Evolutionary conservation across 345 rosid genomes (phyloP), one percentile per base, ranked within the genome.

Genomic region (Microcos paniculata): DNA sequence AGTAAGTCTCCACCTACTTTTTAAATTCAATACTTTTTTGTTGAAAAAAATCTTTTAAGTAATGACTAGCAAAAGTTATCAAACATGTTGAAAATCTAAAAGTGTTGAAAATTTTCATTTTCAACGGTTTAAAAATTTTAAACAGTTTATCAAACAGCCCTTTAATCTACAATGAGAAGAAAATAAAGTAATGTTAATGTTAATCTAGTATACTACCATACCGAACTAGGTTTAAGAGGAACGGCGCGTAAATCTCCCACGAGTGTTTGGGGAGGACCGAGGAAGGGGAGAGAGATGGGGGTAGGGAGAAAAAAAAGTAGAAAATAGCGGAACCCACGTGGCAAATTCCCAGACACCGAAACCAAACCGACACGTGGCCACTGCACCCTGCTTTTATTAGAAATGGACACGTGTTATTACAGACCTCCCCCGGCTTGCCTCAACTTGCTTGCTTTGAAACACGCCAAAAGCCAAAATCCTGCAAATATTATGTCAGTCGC

Each of bases 371-470:
- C 81, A 79, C 89, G 86, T 85, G 87, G 75, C 80, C 48, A 10
- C 16, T 6, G 7, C 24, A 46, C 12, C 46, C 13, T 16, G 11
- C 52, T 1, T n/a, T 15, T 49, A 9, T 40, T 33, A 15, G 7
- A 0, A 11, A 1, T 1, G 26, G 79, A 85, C 87, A 85, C 90
- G 89, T 77, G 87, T 82, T 66, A 56, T 26, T 42, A 21, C 52
- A 35, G 3, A 0, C 46, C 16, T 1, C 26, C 3, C 70, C 35
- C 10, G 21, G 14, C n/a, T 2, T 21, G n/a, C 16, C 61, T 40
- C 84, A 78, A 75, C 80, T 83, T 83, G 86, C 15, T 62, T n/a
- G n/a, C n/a, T 71, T 35, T 2, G 6, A 45, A 70, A 61, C 13
- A 77, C 64, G 64, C 70, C 49, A 62, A 58, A 71, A 57, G 14